Base-by-base conservation (phyloP, 495 filamentous ascomycete species). In the Usnea hakonensis region DNA sequence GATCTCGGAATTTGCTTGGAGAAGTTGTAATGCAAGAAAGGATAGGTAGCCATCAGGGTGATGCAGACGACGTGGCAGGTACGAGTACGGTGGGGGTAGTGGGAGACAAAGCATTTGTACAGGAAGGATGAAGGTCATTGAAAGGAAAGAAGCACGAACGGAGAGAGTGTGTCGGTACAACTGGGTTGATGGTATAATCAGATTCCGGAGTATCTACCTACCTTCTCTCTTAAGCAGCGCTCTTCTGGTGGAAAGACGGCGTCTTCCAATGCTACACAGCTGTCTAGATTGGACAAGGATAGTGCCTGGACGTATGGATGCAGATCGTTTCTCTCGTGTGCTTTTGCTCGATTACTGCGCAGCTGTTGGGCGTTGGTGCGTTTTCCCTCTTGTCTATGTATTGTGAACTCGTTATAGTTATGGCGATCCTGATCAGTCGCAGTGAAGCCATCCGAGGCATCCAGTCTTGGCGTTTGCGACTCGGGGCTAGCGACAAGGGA, bases 191-290 rank as follows among this genome's bases (percentile, higher is more conserved):
- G 57, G 67, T 62, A 28, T 40, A 41, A 65, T 33, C 32, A 44
- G 58, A 58, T n/a, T 48, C 53, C 44, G 59, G 53, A 30, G 14
- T 53, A 72, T 78, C 63, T 78, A 90, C 79, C 63, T 78, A 90
- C 91, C 84, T 96, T 95, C 65, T 95, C 90, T 69, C 77, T 79
- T 21, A 87, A 82, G 64, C 86, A 87, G 41, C 90, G 80, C 73
- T 95, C 87, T 8, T 78, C 74, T 63, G 89, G 76, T 1, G 84
- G 80, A 67, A 96, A 96, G 3, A 87, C 83, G 0, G 80, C 83
- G 54, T 85, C 83, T 73, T 97, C 92, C 38, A 97, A 80, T 17
- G 76, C 76, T 32, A 90, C 75, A 71, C 89, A 93, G 26, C 87
- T 84, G 1, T 94, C 89, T 14, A 90, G 75, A 69, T 96, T 89